Evolutionary conservation across 257 asterid species (phyloP), one percentile per base, ranked within the genome.

Genomic region (Lantana camara): DNA sequence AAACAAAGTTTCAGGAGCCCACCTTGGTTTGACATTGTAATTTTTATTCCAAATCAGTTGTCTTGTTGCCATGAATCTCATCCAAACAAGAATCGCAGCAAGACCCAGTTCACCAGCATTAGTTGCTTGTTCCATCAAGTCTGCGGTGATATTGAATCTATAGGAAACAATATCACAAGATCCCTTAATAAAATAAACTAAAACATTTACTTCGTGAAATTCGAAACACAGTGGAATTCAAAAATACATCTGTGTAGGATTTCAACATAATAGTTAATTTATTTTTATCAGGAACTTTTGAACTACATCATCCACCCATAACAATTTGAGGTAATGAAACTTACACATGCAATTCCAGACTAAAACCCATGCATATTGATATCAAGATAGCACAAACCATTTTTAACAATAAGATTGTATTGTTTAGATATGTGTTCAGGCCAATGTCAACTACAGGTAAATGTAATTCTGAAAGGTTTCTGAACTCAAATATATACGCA

Each of bases 21-120:
- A 94, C 99, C 99, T 87, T 76, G 99, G 99, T 80, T 94, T 94
- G 59, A 94, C 97, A 51, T 94, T 94, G 89, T 94, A 94, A 78
- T 90, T 94, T 78, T 90, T 90, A 82, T 94, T 94, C 99, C 99
- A 94, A 60, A 86, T 86, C 79, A 94, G 79, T 75, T 94, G 98
- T 71, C 99, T 84, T 12, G 98, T 90, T 49, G 96, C 96, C 99
- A 94, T 94, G 76, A 63, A 94, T 77, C 99, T 86, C 99, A 90
- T 94, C 99, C 99, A 94, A 60, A 94, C 98, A 63, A 94, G 91
- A 77, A 94, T 88, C 37, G 79, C 99, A 56, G 96, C 91, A 78
- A 94, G 85, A 73, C 96, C 99, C 48, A 84, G 67, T 78, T 90
- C 95, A 57, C 99, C 96, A 55, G 80, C 84, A 68, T 68, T 73